A percentile compares a stretch with the other conserved stretches of the same genome.
Evolutionary conservation across 2,329 filamentous ascomycete species (phyloP).

Genomic region (Botrytis hyacinthi): DNA sequence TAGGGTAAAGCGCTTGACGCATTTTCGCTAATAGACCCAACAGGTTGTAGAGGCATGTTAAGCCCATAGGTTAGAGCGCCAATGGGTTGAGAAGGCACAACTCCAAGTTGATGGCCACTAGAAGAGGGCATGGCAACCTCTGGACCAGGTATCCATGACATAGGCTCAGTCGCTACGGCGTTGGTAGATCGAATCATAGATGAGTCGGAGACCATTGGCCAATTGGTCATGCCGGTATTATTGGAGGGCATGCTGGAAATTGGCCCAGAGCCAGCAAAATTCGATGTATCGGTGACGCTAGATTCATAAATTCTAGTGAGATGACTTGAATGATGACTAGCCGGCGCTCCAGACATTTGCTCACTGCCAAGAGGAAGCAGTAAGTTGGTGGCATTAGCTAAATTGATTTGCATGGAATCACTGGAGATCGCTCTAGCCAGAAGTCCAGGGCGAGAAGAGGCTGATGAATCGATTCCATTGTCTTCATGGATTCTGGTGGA

Average conservation of each 20-base stretch:
- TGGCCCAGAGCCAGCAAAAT: not conserved
- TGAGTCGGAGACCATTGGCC: not conserved
- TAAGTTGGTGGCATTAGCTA: not conserved
- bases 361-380: not conserved
- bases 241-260: not conserved
- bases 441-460: not conserved
- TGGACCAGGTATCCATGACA: not conserved
- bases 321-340: not conserved
- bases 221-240: not conserved
- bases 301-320: not conserved
- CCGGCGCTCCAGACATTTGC: not conserved
- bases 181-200: not conserved
- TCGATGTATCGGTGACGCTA: not conserved
- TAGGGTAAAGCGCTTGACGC: not conserved
- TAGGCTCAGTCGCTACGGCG: not conserved
- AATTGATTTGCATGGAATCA: not conserved
- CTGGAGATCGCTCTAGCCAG: not conserved
- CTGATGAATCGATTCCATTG: not conserved
- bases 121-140: not conserved
- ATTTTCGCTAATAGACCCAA: not conserved
- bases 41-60: not conserved
- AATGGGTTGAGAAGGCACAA: not conserved
- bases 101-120: not conserved
- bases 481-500: not conserved
- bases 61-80: not conserved